These are phyloP conservation scores for Ploettnerulaceae sp. DNA, from an alignment of 2,329 filamentous ascomycete genomes.

Conservation along the genomic window DNA sequence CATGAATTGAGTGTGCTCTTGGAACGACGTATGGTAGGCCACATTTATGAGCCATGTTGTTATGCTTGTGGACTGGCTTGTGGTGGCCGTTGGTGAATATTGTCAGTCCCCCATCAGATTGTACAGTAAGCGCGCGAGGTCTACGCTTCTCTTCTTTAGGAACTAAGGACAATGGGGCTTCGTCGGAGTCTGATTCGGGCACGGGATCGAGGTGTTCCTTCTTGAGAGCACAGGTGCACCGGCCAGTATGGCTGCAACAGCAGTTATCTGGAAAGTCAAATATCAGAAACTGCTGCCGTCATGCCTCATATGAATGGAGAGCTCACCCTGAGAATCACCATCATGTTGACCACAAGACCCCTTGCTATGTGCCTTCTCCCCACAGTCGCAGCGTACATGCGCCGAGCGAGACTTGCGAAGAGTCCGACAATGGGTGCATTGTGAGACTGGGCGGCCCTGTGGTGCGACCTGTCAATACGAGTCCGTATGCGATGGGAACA, in stretches of 20 bases:
- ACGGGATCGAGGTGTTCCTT: slow-evolving; percentile 61
- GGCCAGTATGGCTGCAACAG: slow-evolving; percentile 65
- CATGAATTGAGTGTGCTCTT: slow-evolving; percentile 52
- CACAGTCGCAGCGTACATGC: slow-evolving; percentile 95
- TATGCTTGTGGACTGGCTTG: slow-evolving; percentile 57
- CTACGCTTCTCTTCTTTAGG: slow-evolving; percentile 40
- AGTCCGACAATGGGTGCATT: slow-evolving; percentile 94
- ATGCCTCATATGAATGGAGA: slow-evolving; percentile 25
- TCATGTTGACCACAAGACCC: slow-evolving; percentile 49
- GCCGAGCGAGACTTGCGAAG: slow-evolving; percentile 94
- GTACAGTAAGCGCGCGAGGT: slow-evolving; percentile 56
- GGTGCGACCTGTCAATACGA: slow-evolving; percentile 7
- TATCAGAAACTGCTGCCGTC: slow-evolving; percentile 33
- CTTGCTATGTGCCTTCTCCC: slow-evolving; percentile 71
- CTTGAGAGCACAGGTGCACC: slow-evolving; percentile 61
- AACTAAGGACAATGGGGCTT: slow-evolving; percentile 41
- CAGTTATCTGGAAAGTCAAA: slow-evolving; percentile 51
- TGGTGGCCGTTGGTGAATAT: slow-evolving; percentile 62
- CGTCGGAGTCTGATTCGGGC: slow-evolving; percentile 58
- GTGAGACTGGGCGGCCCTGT: slow-evolving; percentile 83
- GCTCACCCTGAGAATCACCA: slow-evolving; percentile 37
- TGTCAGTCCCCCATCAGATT: slow-evolving; percentile 52
- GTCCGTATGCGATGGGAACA: not conserved
- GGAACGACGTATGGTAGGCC: slow-evolving; percentile 54
- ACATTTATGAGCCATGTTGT: slow-evolving; percentile 56